Evolutionary conservation across 352 stramenopile genomes (phyloP), one percentile per base, ranked within the genome.

Genomic region (Phytopythium boreale): DNA sequence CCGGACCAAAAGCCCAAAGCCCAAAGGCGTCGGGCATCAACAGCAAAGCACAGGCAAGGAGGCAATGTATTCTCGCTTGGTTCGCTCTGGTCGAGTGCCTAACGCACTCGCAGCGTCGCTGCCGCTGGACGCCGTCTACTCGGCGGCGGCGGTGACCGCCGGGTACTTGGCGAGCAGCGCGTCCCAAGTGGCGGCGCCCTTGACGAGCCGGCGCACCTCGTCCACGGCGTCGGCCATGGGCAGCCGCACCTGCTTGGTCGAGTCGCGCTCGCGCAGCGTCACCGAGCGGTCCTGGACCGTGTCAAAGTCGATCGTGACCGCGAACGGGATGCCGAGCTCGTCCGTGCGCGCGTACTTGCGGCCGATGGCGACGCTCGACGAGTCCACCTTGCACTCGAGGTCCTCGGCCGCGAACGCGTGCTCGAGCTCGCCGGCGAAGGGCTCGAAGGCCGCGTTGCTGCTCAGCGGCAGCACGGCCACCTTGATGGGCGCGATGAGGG

Each of bases 261-360:
- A 98, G 82, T 99, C 97, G 64, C 98, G 88, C 72, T 99, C 98
- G 44, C 98, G 92, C 44, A 99, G 81, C 50, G 98, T 99, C 19
- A 99, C 96, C n/a, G 89, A 91, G 55, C 79, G 80, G 49, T 96
- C 82, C 56, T 88, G 75, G 60, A 98, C 68, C 51, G 97, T 98
- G 65, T 99, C 87, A 67, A 99, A 99, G 82, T 99, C 98, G 62
- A 99, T 97, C 31, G 98, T 99, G 47, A 99, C 89, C 47, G 85
- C 96, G 78, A 99, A 99, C 47, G 97, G 97, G 49, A 99, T 93
- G 74, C 98, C 98, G 50, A 99, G 77, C 84, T 99, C 98, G 79
- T 99, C 97, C 5, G 91, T 78, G 64, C 97, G 96, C 29, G 97
- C 93, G 84, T 99, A 99, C 73, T 92, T 94, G 69, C 96, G 89